Base-by-base conservation (phyloP, 2,329 filamentous ascomycete genomes). In the Curvularia sp. region DNA sequence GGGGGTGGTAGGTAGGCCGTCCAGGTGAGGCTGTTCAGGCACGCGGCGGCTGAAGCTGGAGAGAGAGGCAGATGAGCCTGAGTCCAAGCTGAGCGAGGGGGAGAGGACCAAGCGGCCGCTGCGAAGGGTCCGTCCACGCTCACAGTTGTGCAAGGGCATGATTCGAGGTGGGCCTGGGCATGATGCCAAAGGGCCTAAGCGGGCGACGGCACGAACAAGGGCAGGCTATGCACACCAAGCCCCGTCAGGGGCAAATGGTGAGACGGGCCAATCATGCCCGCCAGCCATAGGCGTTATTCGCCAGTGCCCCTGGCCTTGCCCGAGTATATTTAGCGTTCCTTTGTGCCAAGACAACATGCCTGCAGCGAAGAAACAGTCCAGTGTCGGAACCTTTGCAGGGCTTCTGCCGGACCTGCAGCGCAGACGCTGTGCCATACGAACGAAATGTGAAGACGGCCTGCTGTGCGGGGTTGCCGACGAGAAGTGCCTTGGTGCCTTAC, bases 1-100 rank as follows among this genome's bases (percentile, higher is more conserved):
- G 3, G 41, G 41, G 41, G 21, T 27, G 25, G 34, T 61, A n/a
- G 23, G 41, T 12, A 43, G 25, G 28, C 62, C 53, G 57, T 57
- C 48, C 47, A 51, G 67, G 59, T 71, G 70, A 74, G 68, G 68
- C 71, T 72, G 66, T 67, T 68, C 66, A 66, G 64, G 61, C 68
- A 61, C 66, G 64, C 62, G 68, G 61, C 64, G 63, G 60, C 57
- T 66, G 64, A 67, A 67, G 67, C 69, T 67, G 67, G 61, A 67
- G 65, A 69, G 62, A 62, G 59, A 62, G 59, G 62, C 61, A 64
- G 63, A 46, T 63, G 62, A 67, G 64, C 56, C 51, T 23, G 50
- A 46, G 50, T 30, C 32, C 28, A 34, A 21, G 36, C 34, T 61
- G 69, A 64, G 64, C 64, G 65, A 65, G 59, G 62, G 61, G 59